Base-by-base conservation (phyloP, 495 filamentous ascomycete species). In the Hypoxylon fuscum region DNA sequence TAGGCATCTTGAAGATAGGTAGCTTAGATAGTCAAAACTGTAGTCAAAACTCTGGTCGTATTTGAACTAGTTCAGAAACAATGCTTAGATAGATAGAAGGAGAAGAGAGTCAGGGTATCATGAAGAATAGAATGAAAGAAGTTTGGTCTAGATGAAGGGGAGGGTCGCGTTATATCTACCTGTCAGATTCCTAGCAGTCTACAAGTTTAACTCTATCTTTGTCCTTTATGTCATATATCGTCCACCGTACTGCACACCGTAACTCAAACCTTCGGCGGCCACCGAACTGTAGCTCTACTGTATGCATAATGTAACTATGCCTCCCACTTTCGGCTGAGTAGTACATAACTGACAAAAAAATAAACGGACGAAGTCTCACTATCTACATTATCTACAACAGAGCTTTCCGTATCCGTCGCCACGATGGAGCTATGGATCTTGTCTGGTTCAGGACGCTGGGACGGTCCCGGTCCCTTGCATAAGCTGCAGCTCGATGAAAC, bases 1-100 rank as follows among this genome's bases (percentile, higher is more conserved):
- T 77, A 75, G 85, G 79, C 87, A 90, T 89, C 69, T 68, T 86
- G 78, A 40, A 52, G 54, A 25, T 47, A 15, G 54, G 22, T 47
- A 15, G 20, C 47, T 18, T 47, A 14, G 40, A 6, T 23, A 14
- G 8, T 43, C 25, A 27, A 27, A 27, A 27, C 15, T 22, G n/a
- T 25, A 25, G 40, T 34, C 5, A 31, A 12, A 9, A 12, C 17
- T 37, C 7, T 55, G 27, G 3, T 14, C 37, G 22, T n/a, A n/a
- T n/a, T n/a, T n/a, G n/a, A n/a, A 21, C 15, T 52, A 18, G 3
- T 52, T 44, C 37, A 45, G 47, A 51, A 59, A 42, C 15, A 64
- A 46, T n/a, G n/a, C n/a, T 23, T 18, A 38, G 32, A 43, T 12
- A 43, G 18, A 12, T 46, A 32, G 12, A 43, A 37, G 40, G 29